Percentiles rank a stretch among this genome's conserved stretches.
These are phyloP conservation scores for Ramaria sp. DNA, from an alignment of 768 basidiomycete species.

Conservation along the genomic window DNA sequence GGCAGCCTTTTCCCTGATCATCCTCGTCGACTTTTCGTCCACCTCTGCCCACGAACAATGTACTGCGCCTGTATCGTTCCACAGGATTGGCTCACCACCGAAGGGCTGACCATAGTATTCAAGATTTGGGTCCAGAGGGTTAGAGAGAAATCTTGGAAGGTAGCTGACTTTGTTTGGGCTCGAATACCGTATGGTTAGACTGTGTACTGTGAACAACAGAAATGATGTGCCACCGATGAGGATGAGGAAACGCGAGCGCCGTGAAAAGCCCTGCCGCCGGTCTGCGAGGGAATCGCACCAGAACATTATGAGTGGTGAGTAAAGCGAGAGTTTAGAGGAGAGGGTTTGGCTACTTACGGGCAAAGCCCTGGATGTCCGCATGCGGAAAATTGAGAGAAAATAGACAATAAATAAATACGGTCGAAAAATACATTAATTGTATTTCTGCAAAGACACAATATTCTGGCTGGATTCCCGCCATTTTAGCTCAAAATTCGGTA, in stretches of 20 bases:
- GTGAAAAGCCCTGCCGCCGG: neutral
- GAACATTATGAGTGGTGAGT: neutral
- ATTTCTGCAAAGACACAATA: too few species aligned
- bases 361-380: too few species aligned
- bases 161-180: neutral
- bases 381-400: too few species aligned
- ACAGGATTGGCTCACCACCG: neutral
- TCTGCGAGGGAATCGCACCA: neutral
- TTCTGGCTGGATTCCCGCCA: too few species aligned
- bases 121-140: neutral
- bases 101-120: neutral
- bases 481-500: too few species aligned
- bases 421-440: too few species aligned
- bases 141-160: neutral
- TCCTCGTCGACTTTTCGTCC: neutral
- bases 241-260: neutral
- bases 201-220: neutral
- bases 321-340: too few species aligned
- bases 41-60: neutral
- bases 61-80: neutral
- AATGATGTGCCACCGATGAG: neutral
- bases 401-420: too few species aligned
- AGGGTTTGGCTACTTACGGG: too few species aligned
- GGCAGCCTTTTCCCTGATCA: neutral
- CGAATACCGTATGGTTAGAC: neutral